Evolutionary conservation across 192 early-diverging fungal genomes (phyloP).

Genomic region (Martensiomyces pterosporus): DNA sequence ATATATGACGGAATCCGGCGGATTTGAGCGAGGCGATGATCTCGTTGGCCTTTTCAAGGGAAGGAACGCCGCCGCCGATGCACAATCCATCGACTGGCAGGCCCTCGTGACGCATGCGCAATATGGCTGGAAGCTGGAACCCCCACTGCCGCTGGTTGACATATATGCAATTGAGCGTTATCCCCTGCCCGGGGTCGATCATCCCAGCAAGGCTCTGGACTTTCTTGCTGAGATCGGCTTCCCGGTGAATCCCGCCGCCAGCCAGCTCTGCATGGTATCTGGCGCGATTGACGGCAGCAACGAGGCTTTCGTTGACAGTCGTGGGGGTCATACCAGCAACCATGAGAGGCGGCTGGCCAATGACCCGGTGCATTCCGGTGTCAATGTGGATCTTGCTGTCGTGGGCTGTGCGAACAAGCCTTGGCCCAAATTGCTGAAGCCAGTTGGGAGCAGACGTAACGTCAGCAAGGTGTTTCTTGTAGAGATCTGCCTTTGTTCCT

Average conservation of each 20-base stretch:
- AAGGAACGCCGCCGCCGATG: slow-evolving; percentile 81
- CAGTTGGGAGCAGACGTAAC: slow-evolving; percentile 66
- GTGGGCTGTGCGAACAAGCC: slow-evolving; percentile 58
- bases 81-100: slow-evolving; percentile 84
- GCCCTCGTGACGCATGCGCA: slow-evolving; percentile 76
- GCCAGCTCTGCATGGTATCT: slow-evolving; percentile 84
- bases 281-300: slow-evolving; percentile 76
- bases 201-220: slow-evolving; percentile 74
- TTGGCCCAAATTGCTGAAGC: slow-evolving; percentile 73
- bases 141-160: slow-evolving; percentile 60
- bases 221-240: slow-evolving; percentile 61
- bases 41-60: slow-evolving; percentile 74
- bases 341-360: slow-evolving; percentile 82
- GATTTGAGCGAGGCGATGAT: slow-evolving; percentile 66
- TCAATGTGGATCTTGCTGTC: slow-evolving; percentile 60
- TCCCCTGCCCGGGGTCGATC: slow-evolving; percentile 73
- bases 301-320: slow-evolving; percentile 70
- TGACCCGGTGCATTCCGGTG: slow-evolving; percentile 73
- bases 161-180: slow-evolving; percentile 84
- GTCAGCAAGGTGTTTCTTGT: slow-evolving; percentile 63
- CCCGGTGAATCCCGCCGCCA: slow-evolving; percentile 83
- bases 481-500: slow-evolving; percentile 70
- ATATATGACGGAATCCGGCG: slow-evolving; percentile 72
- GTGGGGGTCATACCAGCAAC: slow-evolving; percentile 88
- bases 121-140: slow-evolving; percentile 77